Base-by-base conservation (phyloP, 1,139 yeast genomes). In the Yamadazyma buinensis region DNA sequence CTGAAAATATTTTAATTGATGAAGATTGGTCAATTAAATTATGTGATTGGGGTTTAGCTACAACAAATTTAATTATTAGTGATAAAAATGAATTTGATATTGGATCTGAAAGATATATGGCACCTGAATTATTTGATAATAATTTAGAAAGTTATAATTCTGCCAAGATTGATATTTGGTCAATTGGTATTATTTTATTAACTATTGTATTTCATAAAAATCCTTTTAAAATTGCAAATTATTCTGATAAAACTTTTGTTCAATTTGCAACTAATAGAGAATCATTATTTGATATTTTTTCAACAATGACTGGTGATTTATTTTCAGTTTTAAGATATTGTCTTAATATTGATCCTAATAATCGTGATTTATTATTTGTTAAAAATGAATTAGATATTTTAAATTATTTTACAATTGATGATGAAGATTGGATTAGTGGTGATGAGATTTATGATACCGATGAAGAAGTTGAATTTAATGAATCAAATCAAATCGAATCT, bases 31-130 rank as follows among this genome's bases (percentile, higher is more conserved):
- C 82, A 21, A 80, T 87, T 49, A 86, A 85, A 54, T 65, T 87
- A 36, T 86, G 95, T 37, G 96, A 87, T 61, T 87, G 95, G 92
- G 96, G 96, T 3, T 67, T 87, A 49, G 95, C 95, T 2, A 83
- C 97, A 2, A 77, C 84, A 13, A 65, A 72, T 21, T 63, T 64
- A 34, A 61, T 62, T 29, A 80, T 88, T 49, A 61, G 75, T 28
- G 55, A 66, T 43, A 53, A 49, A 26, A 55, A 51, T 33, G 97
- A 90, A 51, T 85, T 88, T 56, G 96, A 90, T 44, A 85, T 90
- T 39, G 98, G 98, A 17, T 80, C 92, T 32, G 97, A 90, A 58
- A 71, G 97, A 41, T 92, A 92, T 59, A 92, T 92, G 98, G 95
- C 97, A 0, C 98, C 98, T 0, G 98, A 92, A 55, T 66, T 90